phyloP scores from a whole-genome alignment of 2,329 filamentous ascomycete species.

The Clarireedia paspali region DNA sequence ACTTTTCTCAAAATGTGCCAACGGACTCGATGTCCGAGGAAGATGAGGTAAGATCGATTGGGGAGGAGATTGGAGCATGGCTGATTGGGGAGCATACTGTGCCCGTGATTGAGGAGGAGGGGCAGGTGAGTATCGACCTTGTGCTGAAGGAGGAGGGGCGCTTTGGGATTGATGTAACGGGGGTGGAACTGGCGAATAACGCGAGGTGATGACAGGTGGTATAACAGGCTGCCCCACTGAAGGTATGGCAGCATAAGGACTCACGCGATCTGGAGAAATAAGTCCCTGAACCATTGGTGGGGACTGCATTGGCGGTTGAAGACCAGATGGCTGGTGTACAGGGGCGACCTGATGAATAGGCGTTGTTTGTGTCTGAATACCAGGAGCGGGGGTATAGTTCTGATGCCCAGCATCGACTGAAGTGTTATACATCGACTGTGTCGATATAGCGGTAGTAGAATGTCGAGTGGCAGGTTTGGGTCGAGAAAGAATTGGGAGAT shows the following conservation, averaged over 20 bases:
- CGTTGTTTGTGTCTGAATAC: background rate
- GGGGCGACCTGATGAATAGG: slow-evolving; percentile 1
- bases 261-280: slow-evolving; percentile 27
- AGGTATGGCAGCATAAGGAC: slow-evolving; percentile 27
- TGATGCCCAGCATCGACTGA: slow-evolving; percentile 9
- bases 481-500: slow-evolving; percentile 57
- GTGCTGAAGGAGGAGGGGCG: slow-evolving; percentile 30
- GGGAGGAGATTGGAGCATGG: slow-evolving; percentile 35
- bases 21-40: slow-evolving; percentile 57
- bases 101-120: slow-evolving; percentile 19
- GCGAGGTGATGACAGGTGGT: slow-evolving; percentile 32
- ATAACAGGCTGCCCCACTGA: slow-evolving; percentile 12
- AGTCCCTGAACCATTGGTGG: slow-evolving; percentile 19
- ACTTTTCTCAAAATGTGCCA: slow-evolving; percentile 51
- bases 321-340: slow-evolving; percentile 8
- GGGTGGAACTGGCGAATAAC: slow-evolving; percentile 54
- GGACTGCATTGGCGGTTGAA: slow-evolving; percentile 13
- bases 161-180: slow-evolving; percentile 35
- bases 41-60: slow-evolving; percentile 42
- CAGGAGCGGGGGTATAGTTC: slow-evolving; percentile 2
- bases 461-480: slow-evolving; percentile 54
- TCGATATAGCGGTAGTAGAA: slow-evolving; percentile 19
- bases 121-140: slow-evolving; percentile 35
- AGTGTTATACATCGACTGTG: slow-evolving; percentile 16
- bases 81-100: slow-evolving; percentile 24